Percentiles rank a stretch among this genome's conserved stretches.
These are phyloP conservation scores for Lecanicillium sp. DNA, from an alignment of 2,329 filamentous ascomycete species.

Conservation along the genomic window DNA sequence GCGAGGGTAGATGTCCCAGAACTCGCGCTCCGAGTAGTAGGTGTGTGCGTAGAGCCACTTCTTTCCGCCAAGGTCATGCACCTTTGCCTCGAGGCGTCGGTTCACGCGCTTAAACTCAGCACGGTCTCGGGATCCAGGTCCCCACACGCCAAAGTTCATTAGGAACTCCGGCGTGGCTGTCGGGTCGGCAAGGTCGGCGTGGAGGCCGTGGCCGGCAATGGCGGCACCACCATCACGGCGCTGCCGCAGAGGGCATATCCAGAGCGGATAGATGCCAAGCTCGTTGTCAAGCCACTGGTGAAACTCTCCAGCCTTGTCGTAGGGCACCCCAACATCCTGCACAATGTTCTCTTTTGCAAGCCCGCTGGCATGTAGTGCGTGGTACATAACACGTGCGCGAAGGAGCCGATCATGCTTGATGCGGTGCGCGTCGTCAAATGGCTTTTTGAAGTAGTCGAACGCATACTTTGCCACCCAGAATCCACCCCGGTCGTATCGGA, in stretches of 20 bases:
- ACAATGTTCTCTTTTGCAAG: conserved; percentile 56
- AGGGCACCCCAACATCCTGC: conserved; percentile 55
- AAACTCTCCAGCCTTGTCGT: conserved; percentile 37
- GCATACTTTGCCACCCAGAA: conserved; percentile 60
- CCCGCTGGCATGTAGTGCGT: conserved; percentile 56
- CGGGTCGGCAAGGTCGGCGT: conserved; percentile 38
- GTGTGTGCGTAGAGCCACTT: conserved; percentile 67
- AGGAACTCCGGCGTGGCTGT: conserved; percentile 35
- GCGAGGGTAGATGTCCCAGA: conserved; percentile 59
- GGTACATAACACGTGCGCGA: conserved; percentile 60
- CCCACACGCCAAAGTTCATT: conserved; percentile 61
- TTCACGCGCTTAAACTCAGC: conserved; percentile 48
- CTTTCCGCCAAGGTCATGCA: conserved; percentile 55
- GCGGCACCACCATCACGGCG: conserved; percentile 36
- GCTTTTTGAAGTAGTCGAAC: conserved; percentile 58
- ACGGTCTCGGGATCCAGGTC: conserved; percentile 36
- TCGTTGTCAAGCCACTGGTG: conserved; percentile 40
- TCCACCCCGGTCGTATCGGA: conserved; percentile 53
- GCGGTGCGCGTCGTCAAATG: conserved; percentile 59
- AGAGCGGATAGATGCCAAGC: conserved; percentile 48
- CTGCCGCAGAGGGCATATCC: conserved; percentile 48
- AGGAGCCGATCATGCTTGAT: conserved; percentile 56
- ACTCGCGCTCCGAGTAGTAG: conserved; percentile 59
- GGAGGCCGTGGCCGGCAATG: conserved; percentile 39
- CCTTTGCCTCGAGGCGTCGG: conserved; percentile 52